phyloP scores from a whole-genome alignment of 2,329 filamentous ascomycete genomes.

The Zymoseptoria pseudotritici region DNA sequence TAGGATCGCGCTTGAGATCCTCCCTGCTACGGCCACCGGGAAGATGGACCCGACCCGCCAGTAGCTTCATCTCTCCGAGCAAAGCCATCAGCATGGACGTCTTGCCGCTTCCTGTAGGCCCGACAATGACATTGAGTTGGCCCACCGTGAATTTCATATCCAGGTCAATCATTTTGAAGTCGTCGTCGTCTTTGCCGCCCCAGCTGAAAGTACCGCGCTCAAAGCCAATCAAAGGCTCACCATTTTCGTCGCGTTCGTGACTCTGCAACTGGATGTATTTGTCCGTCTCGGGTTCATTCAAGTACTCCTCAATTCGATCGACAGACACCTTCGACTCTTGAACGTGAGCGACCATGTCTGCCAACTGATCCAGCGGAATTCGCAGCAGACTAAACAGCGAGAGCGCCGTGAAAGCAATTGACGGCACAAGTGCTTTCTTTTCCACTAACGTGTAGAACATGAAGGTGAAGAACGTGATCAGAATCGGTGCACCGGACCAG shows the following conservation, averaged over 20 bases:
- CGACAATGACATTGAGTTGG: conserved; percentile 84
- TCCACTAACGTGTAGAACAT: conserved; percentile 86
- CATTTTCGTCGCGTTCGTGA: conserved; percentile 60
- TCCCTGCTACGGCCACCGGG: conserved; percentile 81
- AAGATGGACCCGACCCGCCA: conserved; percentile 73
- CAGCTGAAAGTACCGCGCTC: conserved; percentile 79
- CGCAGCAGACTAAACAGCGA: conserved; percentile 92
- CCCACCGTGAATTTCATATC: conserved; percentile 76
- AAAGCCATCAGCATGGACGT: conserved; percentile 93
- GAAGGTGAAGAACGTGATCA: conserved; percentile 97
- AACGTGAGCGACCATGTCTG: conserved; percentile 97
- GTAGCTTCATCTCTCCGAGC: conserved; percentile 86
- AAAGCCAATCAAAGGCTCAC: conserved; percentile 73
- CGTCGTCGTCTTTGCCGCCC: conserved; percentile 54
- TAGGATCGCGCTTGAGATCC: conserved; percentile 71
- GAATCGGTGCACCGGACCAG: conserved; percentile 90
- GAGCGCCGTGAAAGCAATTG: conserved; percentile 89
- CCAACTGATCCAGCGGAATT: conserved; percentile 88
- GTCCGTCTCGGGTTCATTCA: conserved; percentile 88
- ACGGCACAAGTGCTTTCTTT: conserved; percentile 80
- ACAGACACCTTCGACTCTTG: conserved; percentile 96
- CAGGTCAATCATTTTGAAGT: conserved; percentile 71
- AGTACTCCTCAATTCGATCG: conserved; percentile 89
- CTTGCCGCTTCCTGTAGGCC: conserved; percentile 90
- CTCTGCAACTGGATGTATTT: conserved; percentile 81